These are phyloP conservation scores for Trichosporon inkin DNA, from an alignment of 1,284 basidiomycete genomes.

Conservation along the genomic window DNA sequence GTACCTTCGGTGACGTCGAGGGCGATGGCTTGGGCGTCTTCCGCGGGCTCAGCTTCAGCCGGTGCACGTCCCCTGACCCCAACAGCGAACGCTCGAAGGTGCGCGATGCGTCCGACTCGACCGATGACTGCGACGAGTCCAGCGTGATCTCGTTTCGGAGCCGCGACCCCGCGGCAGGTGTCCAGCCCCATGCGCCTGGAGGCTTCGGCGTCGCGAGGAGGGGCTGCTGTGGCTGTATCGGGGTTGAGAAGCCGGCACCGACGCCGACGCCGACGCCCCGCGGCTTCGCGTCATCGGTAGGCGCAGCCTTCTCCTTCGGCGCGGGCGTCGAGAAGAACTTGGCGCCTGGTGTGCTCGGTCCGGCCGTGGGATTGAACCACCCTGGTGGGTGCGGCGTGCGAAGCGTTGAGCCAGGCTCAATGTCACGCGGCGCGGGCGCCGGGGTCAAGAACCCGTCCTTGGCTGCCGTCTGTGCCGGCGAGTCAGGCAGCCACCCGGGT, in stretches of 20 bases:
- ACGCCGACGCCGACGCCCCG: conserved; percentile 1
- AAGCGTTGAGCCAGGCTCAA: conserved; percentile 3
- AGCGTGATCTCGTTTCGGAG: conserved; percentile 21
- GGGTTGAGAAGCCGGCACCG: conserved; percentile 9
- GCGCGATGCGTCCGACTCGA: conserved; percentile 3
- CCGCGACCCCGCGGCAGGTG: conserved; percentile 4
- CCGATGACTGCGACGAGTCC: conserved; percentile 19
- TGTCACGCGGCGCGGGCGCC: neutral
- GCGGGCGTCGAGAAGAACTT: neutral
- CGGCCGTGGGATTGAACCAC: neutral
- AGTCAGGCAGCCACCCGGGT: neutral
- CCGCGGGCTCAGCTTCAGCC: neutral
- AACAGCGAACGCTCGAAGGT: conserved; percentile 10
- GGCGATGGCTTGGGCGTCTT: neutral
- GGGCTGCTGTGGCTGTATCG: conserved; percentile 6
- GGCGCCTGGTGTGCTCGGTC: neutral
- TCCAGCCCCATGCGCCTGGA: conserved; percentile 5
- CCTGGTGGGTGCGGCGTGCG: neutral
- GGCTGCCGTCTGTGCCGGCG: too few relatives aligned
- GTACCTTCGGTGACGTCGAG: neutral
- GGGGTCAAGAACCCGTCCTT: neutral
- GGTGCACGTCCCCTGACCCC: neutral
- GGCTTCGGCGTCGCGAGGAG: conserved; percentile 10
- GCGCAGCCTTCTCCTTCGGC: neutral
- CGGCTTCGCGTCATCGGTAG: neutral